Base-by-base conservation (phyloP, 1,139 yeast genomes). In the Petasospora rhodanensis region DNA sequence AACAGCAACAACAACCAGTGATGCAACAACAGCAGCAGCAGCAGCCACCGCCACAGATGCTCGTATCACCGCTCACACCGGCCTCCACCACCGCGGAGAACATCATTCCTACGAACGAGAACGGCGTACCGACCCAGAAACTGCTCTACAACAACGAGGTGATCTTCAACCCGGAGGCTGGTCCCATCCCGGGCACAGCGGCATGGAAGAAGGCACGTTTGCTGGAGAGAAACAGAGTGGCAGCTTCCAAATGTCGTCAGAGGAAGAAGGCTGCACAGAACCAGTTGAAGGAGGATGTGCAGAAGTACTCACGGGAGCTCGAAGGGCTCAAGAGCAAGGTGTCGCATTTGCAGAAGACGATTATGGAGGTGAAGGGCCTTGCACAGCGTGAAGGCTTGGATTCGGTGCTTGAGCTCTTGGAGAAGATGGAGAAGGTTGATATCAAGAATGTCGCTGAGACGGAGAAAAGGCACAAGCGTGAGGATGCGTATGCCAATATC, bases 171-270 rank as follows among this genome's bases (percentile, higher is more conserved):
- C 80, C 82, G 2, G 66, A 73, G 45, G 69, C 70, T 36, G 82
- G 81, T 1, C 82, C 85, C 2, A 72, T 78, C 14, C 87, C 87
- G 0, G 91, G 91, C 2, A 80, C 91, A 0, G 74, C 83, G 0
- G 86, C 85, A 0, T 82, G 52, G 45, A 41, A 41, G 36, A 41
- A 41, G 27, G 45, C 45, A 2, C 23, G 45, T 2, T 27, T 41
- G 46, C 62, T 91, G 46, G 98, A 91, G 55, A 68, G 97, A 38
- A 91, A 91, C 58, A 70, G 98, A 40, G 76, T 91, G 11, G 98
- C 98, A 0, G 98, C 98, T 0, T 76, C 91, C 25, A 89, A 87
- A 58, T 93, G 97, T 64, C 76, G 99, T 37, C 95, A 85, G 58
- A 73, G 96, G 31, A 93, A 91, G 69, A 91, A 93, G 62, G 74